Evolutionary conservation across 352 stramenopile species (phyloP), one percentile per base, ranked within the genome.

Genomic region (Chloridella minuta): DNA sequence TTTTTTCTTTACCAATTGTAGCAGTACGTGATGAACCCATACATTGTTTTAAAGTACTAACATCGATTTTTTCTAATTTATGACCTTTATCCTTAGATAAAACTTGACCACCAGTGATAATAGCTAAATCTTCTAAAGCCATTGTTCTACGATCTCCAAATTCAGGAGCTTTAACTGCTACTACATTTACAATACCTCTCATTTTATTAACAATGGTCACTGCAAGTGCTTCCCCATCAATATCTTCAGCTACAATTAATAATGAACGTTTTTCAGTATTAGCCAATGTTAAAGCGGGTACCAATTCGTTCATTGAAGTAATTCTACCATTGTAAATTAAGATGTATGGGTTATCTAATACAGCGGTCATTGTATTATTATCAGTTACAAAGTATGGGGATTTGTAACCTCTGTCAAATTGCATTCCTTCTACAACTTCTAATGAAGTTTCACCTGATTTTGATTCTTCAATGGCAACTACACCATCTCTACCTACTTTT

Each of bases 51-150:
- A 83, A 83, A 4, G 2, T 1, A 10, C 2, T 83, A 4, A 83
- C 0, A 10, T 83, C n/a, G 2, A 83, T 24, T 3, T 83, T 22
- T 83, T 83, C 51, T 4, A 98, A 92, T 52, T 94, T 96, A 89
- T 98, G 93, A 88, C 95, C 95, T 24, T 98, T 90, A 89, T 98
- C 95, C 89, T 98, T 94, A 25, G 93, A 95, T 21, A 98, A 92
- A 86, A 97, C 97, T 18, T 93, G 97, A 4, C 90, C 91, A 86
- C 91, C 91, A 22, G 92, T 94, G 4, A 91, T 91, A 87, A 95
- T 93, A 86, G 92, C 92, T 88, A 95, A 93, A 89, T 95, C 91
- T 88, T 95, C 91, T 0, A 93, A 89, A 87, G 93, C 92, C 85
- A 91, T 90, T 28, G 92, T 92, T 27, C 92, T 88, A 40, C 91